These are phyloP conservation scores for Cutaneotrichosporon cyanovorans DNA, from an alignment of 1,284 basidiomycete genomes.

Conservation along the genomic window DNA sequence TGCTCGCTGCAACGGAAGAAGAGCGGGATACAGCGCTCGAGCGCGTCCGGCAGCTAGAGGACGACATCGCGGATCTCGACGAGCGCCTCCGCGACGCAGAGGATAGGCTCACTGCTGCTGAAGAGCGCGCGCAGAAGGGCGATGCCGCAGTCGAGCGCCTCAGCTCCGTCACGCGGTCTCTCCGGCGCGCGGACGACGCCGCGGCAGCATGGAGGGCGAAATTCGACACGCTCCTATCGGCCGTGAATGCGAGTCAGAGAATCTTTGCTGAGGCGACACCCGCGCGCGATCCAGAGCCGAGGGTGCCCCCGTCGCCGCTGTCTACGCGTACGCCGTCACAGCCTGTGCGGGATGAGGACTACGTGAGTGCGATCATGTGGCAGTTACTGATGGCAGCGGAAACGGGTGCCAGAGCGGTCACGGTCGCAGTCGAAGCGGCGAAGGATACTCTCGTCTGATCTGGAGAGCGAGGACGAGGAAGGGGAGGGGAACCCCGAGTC, in stretches of 20 bases:
- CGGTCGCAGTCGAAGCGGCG: too few relatives aligned
- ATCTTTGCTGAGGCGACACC: not conserved
- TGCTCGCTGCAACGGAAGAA: constrained; percentile 30
- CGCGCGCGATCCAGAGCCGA: not conserved
- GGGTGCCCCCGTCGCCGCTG: too few relatives aligned
- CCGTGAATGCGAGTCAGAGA: not conserved
- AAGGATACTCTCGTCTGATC: too few relatives aligned
- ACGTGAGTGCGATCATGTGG: too few relatives aligned
- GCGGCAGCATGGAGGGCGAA: constrained; percentile 5
- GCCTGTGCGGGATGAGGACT: too few relatives aligned
- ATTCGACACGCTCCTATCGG: not conserved
- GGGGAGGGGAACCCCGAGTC: too few relatives aligned
- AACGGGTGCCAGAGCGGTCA: too few relatives aligned
- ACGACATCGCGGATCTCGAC: not conserved
- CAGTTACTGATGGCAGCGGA: too few relatives aligned
- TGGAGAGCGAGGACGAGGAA: too few relatives aligned
- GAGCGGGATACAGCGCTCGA: constrained; percentile 13
- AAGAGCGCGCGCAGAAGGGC: not conserved
- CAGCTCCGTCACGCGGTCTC: not conserved
- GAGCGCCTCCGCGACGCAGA: constrained; percentile 4
- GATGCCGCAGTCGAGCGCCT: not conserved
- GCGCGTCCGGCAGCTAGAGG: constrained; percentile 3
- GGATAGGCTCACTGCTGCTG: not conserved
- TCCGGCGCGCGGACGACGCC: constrained; percentile 1
- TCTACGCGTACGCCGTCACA: too few relatives aligned